Evolutionary conservation across 345 rosid genomes (phyloP), one percentile per base, ranked within the genome.

Genomic region (Clausena lansium): DNA sequence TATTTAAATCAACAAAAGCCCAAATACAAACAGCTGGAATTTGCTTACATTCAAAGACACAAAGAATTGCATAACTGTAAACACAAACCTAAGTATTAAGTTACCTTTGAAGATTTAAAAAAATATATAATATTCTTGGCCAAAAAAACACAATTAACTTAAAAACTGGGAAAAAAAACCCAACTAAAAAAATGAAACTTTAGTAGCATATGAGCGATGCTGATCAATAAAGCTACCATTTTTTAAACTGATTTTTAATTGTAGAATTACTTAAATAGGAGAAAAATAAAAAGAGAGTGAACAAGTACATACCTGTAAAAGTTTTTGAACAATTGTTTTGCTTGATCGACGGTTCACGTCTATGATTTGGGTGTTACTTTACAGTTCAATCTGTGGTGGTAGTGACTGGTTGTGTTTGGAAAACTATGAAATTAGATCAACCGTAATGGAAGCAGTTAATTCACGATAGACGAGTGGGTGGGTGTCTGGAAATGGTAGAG

Each of bases 31-130:
- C 57, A 17, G 17, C 57, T 52, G 20, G 5, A 22, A 22, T 52
- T 52, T 52, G 57, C 57, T 52, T 52, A 52, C 57, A 52, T 15
- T 15, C 57, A 6, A 52, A 52, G 57, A 52, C 57, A 52, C 57
- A 52, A 52, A 52, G 57, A 17, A 52, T 19, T 15, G 5, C 57
- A 5, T 22, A 7, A 52, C 50, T 17, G 3, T 17, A 52, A 60
- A 62, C 70, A 73, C 58, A 78, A 75, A 70, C 78, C 79, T 32
- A 20, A 19, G 47, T 74, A 70, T 59, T 35, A 75, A 83, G 81
- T 60, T 74, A 80, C 78, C 80, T 77, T 24, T n/a, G 59, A 39
- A 32, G 50, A 67, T 13, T 4, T 28, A 41, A 57, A 19, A 66
- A 68, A 62, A 50, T 14, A 59, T 3, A 38, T 66, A 58, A 0